These are phyloP conservation scores for Cryptococcus maquisensis DNA, from an alignment of 1,284 basidiomycete genomes.

Conservation along the genomic window DNA sequence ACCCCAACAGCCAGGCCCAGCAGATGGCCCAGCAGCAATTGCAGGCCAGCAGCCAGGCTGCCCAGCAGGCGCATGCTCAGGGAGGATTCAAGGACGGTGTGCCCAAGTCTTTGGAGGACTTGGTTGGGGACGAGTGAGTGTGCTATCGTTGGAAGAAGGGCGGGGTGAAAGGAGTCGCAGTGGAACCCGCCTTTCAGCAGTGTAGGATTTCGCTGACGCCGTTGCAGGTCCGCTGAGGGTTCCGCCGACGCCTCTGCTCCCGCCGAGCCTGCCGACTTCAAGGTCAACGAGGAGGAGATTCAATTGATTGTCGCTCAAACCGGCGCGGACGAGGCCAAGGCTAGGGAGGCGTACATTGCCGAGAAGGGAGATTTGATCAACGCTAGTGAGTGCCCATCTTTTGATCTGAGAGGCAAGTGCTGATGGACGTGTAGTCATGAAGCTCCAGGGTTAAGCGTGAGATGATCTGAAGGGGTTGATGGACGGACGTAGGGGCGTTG, in stretches of 20 bases:
- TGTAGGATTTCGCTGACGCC: background rate
- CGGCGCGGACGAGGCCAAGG: slow-evolving; percentile 76
- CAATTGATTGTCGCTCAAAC: slow-evolving; percentile 86
- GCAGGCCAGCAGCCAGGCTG: slow-evolving; percentile 51
- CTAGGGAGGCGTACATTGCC: slow-evolving; percentile 79
- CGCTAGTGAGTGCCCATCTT: slow-evolving; percentile 65
- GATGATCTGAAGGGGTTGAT: background rate
- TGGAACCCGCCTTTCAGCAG: too few relatives aligned
- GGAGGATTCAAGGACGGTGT: slow-evolving; percentile 52
- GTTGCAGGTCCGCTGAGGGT: slow-evolving; percentile 53
- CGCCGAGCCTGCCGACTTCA: slow-evolving; percentile 67
- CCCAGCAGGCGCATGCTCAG: slow-evolving; percentile 44
- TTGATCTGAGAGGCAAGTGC: background rate
- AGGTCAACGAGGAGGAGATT: slow-evolving; percentile 86
- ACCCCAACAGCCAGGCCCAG: slow-evolving; percentile 81
- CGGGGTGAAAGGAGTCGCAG: background rate
- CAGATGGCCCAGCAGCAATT: slow-evolving; percentile 79
- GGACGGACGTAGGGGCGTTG: background rate
- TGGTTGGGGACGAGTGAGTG: slow-evolving; percentile 55
- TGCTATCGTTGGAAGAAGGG: background rate
- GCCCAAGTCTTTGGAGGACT: slow-evolving; percentile 57
- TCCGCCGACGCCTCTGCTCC: slow-evolving; percentile 53
- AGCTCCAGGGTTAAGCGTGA: background rate
- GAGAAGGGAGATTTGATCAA: slow-evolving; percentile 89
- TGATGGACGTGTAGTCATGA: background rate